phyloP scores from a whole-genome alignment of 345 rosid species.

The Triadica sebifera region DNA sequence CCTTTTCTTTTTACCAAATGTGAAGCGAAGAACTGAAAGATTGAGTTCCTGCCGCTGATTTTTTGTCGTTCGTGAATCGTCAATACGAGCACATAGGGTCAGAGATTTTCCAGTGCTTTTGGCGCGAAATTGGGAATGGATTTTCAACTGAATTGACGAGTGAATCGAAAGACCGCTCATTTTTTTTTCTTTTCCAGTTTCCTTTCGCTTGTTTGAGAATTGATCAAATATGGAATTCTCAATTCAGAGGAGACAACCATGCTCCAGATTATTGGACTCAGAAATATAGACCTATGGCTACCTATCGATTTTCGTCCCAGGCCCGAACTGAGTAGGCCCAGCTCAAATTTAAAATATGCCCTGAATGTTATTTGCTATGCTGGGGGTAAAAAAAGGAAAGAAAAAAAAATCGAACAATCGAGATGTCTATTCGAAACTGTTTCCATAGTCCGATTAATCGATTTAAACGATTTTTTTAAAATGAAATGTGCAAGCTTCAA shows the following conservation, averaged over 20 bases:
- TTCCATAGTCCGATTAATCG: too few relatives aligned
- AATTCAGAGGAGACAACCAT: neutral
- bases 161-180: conserved; percentile 23
- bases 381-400: too few relatives aligned
- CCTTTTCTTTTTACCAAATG: conserved; percentile 47
- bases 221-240: neutral
- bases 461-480: too few relatives aligned
- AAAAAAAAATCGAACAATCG: too few relatives aligned
- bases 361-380: too few relatives aligned
- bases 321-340: neutral
- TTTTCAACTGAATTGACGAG: conserved; percentile 30
- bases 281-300: neutral
- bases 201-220: neutral
- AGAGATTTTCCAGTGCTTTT: conserved; percentile 18
- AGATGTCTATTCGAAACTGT: too few relatives aligned
- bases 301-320: neutral
- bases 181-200: conserved; percentile 8
- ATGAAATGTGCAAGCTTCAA: too few relatives aligned
- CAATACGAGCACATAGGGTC: conserved; percentile 34
- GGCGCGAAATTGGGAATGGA: conserved; percentile 27
- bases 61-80: conserved; percentile 32
- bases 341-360: too few relatives aligned
- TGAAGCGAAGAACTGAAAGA: conserved; percentile 90
- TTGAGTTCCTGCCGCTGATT: conserved; percentile 54
- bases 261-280: neutral